Conservation (phyloP, 192 early-diverging fungal species). For the Mortierella hygrophila region DNA sequence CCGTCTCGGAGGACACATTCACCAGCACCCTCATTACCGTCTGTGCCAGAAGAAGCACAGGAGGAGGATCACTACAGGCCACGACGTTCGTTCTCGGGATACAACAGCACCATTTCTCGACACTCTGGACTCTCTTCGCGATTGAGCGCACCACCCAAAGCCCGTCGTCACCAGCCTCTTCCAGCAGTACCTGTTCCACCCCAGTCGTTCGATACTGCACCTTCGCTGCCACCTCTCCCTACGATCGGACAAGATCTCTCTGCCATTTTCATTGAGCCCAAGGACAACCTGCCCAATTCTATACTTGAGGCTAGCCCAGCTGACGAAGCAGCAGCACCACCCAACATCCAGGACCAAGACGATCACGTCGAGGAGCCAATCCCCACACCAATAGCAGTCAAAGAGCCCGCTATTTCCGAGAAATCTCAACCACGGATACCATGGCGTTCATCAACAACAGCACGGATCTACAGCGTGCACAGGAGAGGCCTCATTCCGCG, state of each 20-base stretch:
- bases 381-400: not conserved
- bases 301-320: not conserved
- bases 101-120: constrained; percentile 41
- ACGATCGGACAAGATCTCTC: not conserved
- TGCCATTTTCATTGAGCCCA: constrained; percentile 9
- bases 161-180: constrained; percentile 17
- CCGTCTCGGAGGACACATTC: constrained; percentile 48
- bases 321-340: not conserved
- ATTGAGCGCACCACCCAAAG: not conserved
- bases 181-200: not conserved
- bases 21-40: constrained; percentile 49
- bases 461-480: constrained; percentile 9
- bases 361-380: not conserved
- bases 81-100: constrained; percentile 35
- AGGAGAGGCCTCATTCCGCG: constrained; percentile 24
- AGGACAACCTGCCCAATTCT: not conserved
- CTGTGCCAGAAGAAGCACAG: constrained; percentile 32
- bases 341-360: not conserved
- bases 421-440: not conserved
- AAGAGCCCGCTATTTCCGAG: not conserved
- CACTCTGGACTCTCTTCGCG: constrained; percentile 31
- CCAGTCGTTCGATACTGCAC: not conserved
- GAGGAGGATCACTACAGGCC: constrained; percentile 22
- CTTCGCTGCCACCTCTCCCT: not conserved
- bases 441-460: not conserved